These are phyloP conservation scores for Hymenoscyphus albidus DNA, from an alignment of 2,329 filamentous ascomycete species.

Conservation along the genomic window DNA sequence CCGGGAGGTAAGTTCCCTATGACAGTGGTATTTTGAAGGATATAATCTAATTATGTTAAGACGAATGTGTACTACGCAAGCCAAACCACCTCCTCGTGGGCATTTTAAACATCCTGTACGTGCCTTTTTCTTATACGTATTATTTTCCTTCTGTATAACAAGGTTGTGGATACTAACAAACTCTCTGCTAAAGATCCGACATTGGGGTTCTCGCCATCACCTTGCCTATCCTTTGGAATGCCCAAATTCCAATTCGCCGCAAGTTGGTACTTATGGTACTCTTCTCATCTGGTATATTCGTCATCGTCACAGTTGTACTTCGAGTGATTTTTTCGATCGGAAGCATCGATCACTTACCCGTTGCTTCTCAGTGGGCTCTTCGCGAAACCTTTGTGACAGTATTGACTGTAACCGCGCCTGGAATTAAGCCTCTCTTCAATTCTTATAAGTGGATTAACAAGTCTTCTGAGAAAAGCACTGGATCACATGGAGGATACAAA, in stretches of 20 bases:
- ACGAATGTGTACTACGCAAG: not conserved
- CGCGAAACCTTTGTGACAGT: conserved; percentile 10
- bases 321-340: conserved; percentile 4
- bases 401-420: conserved; percentile 3
- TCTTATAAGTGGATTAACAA: conserved; percentile 1
- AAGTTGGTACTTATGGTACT: conserved; percentile 5
- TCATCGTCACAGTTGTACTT: conserved; percentile 6
- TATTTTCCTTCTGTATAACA: not conserved
- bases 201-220: conserved; percentile 7
- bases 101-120: not conserved
- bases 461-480: not conserved
- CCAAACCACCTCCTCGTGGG: conserved; percentile 1
- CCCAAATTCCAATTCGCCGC: conserved; percentile 5
- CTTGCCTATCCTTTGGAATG: conserved; percentile 6
- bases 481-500: not conserved
- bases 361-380: conserved; percentile 1
- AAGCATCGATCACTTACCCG: not conserved
- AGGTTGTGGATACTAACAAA: not conserved
- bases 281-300: conserved; percentile 9
- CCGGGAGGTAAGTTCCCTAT: conserved; percentile 5
- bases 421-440: conserved; percentile 8
- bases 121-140: not conserved
- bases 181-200: not conserved
- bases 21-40: not conserved
- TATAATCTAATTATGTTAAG: not conserved